Conservation (phyloP, 2,329 filamentous ascomycete species). For the Gyromitra esculenta region DNA sequence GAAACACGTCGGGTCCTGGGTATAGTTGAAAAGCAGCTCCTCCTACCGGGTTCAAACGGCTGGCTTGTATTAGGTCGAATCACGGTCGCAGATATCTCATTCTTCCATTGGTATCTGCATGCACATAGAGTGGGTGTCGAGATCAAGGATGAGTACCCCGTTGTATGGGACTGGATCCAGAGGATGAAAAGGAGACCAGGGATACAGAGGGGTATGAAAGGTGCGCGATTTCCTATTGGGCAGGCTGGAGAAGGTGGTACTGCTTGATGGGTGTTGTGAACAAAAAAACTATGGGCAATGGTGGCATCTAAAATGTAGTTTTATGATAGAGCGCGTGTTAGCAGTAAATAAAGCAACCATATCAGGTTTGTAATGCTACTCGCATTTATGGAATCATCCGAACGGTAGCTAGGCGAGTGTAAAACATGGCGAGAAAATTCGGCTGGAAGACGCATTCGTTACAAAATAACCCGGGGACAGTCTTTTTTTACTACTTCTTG, state of each 20-base stretch:
- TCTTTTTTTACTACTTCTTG: neutral
- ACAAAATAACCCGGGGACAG: neutral
- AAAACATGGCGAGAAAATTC: neutral
- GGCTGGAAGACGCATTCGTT: neutral
- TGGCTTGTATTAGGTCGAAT: slow-evolving; percentile 63
- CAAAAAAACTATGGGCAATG: neutral
- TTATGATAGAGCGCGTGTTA: neutral
- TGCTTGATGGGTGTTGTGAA: slow-evolving; percentile 11
- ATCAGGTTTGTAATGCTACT: slow-evolving; percentile 2
- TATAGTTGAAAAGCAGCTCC: slow-evolving; percentile 63
- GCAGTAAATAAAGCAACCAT: neutral
- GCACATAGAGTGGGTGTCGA: slow-evolving; percentile 47
- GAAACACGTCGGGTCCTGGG: slow-evolving; percentile 64
- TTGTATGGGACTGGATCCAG: slow-evolving; percentile 48
- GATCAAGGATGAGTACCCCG: slow-evolving; percentile 45
- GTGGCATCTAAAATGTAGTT: neutral
- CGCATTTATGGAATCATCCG: neutral
- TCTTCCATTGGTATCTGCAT: slow-evolving; percentile 59
- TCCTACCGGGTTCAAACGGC: slow-evolving; percentile 55
- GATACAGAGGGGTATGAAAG: slow-evolving; percentile 38
- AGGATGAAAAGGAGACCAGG: slow-evolving; percentile 43
- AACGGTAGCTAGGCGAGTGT: neutral
- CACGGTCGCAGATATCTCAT: slow-evolving; percentile 62
- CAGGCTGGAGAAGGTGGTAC: slow-evolving; percentile 25
- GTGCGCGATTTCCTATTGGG: slow-evolving; percentile 37